A percentile compares a stretch with the other conserved stretches of the same genome.
These are phyloP conservation scores for Monosporascus sp. DNA, from an alignment of 2,329 filamentous ascomycete species.

Conservation along the genomic window DNA sequence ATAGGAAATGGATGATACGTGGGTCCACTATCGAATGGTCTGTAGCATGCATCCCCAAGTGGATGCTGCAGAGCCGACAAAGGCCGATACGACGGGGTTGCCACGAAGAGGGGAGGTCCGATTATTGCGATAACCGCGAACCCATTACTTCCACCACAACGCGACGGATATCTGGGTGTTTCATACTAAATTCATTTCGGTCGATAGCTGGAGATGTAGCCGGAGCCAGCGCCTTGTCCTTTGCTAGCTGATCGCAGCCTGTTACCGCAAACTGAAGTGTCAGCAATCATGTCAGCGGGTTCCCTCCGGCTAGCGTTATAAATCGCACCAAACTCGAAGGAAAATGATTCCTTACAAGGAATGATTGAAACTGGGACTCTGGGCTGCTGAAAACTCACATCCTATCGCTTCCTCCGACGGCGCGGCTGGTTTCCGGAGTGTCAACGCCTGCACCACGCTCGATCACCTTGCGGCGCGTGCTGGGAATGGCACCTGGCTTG, in stretches of 20 bases:
- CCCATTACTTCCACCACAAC: slow-evolving; percentile 19
- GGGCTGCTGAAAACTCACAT: slow-evolving; percentile 78
- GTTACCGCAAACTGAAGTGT: slow-evolving; percentile 76
- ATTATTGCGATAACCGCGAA: slow-evolving; percentile 15
- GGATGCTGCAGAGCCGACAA: slow-evolving; percentile 16
- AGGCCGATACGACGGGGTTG: slow-evolving; percentile 13
- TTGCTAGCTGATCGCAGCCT: slow-evolving; percentile 81
- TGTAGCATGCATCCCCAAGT: slow-evolving; percentile 14
- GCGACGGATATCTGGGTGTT: slow-evolving; percentile 16
- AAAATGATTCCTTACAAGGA: slow-evolving; percentile 85
- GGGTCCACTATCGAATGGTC: slow-evolving; percentile 14
- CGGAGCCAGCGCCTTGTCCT: slow-evolving; percentile 43
- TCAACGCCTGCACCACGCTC: slow-evolving; percentile 61
- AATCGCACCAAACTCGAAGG: slow-evolving; percentile 79
- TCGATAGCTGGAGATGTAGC: slow-evolving; percentile 36
- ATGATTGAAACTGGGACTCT: slow-evolving; percentile 50
- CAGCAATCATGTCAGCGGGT: slow-evolving; percentile 70
- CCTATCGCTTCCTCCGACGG: slow-evolving; percentile 78
- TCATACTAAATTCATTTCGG: slow-evolving; percentile 34
- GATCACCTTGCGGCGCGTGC: slow-evolving; percentile 79
- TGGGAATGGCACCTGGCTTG: slow-evolving; percentile 69
- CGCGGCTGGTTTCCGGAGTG: slow-evolving; percentile 67
- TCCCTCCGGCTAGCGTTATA: slow-evolving; percentile 69
- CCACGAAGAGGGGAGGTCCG: slow-evolving; percentile 16
- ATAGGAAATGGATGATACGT: slow-evolving; percentile 25